Evolutionary conservation across 306 rosid species (phyloP), one percentile per base, ranked within the genome.

Genomic region (Malus asiatica): DNA sequence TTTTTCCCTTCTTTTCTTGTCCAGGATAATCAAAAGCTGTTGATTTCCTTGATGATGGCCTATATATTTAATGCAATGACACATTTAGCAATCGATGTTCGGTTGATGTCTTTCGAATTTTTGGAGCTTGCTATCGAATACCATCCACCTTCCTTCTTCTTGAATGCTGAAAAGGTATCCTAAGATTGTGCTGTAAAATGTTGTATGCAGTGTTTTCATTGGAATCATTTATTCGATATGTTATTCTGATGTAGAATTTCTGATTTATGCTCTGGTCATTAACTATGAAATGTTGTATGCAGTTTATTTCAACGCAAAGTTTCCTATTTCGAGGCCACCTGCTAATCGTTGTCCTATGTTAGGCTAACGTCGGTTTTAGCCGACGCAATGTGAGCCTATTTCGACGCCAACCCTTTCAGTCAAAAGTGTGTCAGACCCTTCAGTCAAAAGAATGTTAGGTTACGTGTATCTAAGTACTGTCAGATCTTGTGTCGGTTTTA

Each of bases 41-140:
- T 89, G 53, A 53, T 83, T 67, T 92, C 96, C 73, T 81, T 89
- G 71, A 68, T 89, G 84, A 92, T 89, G 96, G 80, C 90, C 35
- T 90, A 89, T 88, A 86, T 92, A 78, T 92, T 92, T 70, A 85
- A 89, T 72, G 96, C 98, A 27, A 89, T 95, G 98, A 89, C 89
- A 19, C 83, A 90, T 88, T 87, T 89, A 72, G 82, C 90, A 40
- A 78, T 88, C 81, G 96, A 90, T 52, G 86, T 90, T 77, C 92
- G 96, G 83, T 76, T 89, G 83, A 95, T 86, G 90, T 91, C 97
- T 72, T 90, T 92, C 81, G 86, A 85, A 84, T 86, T 90, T 82
- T 80, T 92, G 78, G 93, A 89, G 77, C 97, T 90, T 45, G 88
- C 88, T 70, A 85, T 92, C 58, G 80, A 89, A 82, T 86, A 80